A percentile compares a stretch with the other conserved stretches of the same genome.
Conservation (phyloP, 805 yeast species). For the Pichia gijzeniarum region DNA sequence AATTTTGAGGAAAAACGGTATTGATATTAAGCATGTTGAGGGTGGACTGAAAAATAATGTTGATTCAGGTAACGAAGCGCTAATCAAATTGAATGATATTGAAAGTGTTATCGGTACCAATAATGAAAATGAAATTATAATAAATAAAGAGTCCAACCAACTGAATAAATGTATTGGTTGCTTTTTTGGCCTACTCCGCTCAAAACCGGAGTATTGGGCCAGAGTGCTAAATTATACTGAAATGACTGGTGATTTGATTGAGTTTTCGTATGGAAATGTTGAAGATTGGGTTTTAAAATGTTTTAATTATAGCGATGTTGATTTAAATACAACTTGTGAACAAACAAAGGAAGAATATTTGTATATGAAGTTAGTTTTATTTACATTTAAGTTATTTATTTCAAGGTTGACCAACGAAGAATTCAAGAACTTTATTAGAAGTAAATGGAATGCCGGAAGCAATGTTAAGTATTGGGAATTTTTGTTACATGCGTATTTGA, state of each 20-base stretch:
- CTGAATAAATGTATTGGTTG: conserved; percentile 69
- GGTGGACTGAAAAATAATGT: conserved; percentile 23
- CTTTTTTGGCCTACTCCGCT: conserved; percentile 74
- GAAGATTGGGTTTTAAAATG: conserved; percentile 33
- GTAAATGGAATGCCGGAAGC: conserved; percentile 17
- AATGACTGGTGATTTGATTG: conserved; percentile 14
- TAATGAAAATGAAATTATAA: conserved; percentile 26
- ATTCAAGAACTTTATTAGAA: conserved; percentile 24
- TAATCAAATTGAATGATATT: conserved; percentile 4
- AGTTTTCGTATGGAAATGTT: conserved; percentile 23
- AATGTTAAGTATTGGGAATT: conserved; percentile 38
- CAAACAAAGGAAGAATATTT: conserved; percentile 67
- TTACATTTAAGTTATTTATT: conserved; percentile 38
- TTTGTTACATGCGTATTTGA: conserved; percentile 37
- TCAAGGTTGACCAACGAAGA: conserved; percentile 18
- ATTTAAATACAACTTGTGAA: conserved; percentile 14
- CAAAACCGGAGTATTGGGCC: conserved; percentile 69
- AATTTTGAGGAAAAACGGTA: conserved; percentile 69
- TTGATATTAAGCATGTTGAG: conserved; percentile 63
- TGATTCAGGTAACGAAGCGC: conserved; percentile 7
- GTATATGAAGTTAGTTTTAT: conserved; percentile 50
- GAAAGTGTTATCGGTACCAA: conserved; percentile 20
- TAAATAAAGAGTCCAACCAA: conserved; percentile 37
- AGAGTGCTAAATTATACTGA: conserved; percentile 38
- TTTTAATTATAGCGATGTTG: conserved; percentile 23